These are phyloP conservation scores for Musa balbisiana DNA, from an alignment of 202 grass and related monocot genomes.

Conservation along the genomic window DNA sequence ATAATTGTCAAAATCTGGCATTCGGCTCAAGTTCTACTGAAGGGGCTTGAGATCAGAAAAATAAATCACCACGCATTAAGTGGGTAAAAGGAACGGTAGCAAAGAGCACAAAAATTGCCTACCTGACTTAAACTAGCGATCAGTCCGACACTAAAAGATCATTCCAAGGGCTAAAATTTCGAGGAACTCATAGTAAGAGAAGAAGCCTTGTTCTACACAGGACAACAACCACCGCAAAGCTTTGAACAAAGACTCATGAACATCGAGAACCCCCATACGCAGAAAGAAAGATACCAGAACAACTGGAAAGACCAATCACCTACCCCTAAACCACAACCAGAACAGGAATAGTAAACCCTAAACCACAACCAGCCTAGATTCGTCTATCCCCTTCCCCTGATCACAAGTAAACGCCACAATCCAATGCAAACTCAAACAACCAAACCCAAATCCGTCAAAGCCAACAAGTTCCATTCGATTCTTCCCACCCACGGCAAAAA, in stretches of 20 bases:
- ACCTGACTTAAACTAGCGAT: neutral
- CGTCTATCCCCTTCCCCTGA: neutral
- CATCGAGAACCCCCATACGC: neutral
- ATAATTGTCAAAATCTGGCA: neutral
- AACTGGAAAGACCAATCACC: too few relatives aligned
- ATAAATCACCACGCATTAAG: neutral
- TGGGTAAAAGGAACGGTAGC: neutral
- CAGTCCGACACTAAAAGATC: neutral
- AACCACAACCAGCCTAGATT: neutral
- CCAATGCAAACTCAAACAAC: neutral
- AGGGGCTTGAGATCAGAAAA: neutral
- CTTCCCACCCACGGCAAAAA: neutral
- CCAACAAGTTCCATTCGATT: neutral
- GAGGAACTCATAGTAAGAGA: neutral
- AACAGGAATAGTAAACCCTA: constrained; percentile 4
- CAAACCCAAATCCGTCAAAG: constrained; percentile 18
- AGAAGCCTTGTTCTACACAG: neutral
- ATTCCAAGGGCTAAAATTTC: neutral
- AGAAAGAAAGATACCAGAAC: neutral
- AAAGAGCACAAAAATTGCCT: neutral
- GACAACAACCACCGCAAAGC: too few relatives aligned
- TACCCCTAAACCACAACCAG: neutral
- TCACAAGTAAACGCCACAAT: neutral
- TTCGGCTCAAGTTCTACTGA: neutral
- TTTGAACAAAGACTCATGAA: too few relatives aligned